Conservation (phyloP, 202 grass and related monocot species). For the Bolboschoenoplectus hybrid region DNA sequence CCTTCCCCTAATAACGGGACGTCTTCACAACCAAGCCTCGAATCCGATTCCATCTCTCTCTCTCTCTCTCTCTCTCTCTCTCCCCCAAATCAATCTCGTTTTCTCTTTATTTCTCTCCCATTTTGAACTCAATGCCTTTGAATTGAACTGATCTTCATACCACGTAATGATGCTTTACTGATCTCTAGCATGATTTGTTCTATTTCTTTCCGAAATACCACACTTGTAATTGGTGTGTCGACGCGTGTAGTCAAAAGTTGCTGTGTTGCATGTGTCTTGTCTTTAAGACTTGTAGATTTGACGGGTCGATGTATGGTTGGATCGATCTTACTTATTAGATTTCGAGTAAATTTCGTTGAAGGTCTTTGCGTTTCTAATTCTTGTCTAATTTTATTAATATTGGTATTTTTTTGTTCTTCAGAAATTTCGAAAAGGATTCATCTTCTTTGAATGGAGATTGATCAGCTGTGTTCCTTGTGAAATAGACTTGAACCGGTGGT, state of each 20-base stretch:
- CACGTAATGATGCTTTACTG: background rate
- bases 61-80: no score
- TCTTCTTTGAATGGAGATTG: slow-evolving; percentile 22
- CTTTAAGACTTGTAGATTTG: background rate
- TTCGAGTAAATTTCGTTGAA: background rate
- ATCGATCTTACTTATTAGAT: background rate
- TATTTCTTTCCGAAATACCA: background rate
- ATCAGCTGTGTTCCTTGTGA: slow-evolving; percentile 21
- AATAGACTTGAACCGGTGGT: slow-evolving; percentile 13
- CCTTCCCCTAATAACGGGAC: background rate
- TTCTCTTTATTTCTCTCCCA: background rate
- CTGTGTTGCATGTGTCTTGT: background rate
- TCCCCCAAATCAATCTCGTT: slow-evolving; percentile 22
- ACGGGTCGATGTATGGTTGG: background rate
- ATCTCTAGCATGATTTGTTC: background rate
- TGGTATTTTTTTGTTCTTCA: background rate
- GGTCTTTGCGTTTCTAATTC: background rate
- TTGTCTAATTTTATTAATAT: slow-evolving; percentile 14
- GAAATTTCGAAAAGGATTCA: slow-evolving; percentile 1
- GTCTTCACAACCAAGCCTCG: background rate
- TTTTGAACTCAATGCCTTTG: background rate
- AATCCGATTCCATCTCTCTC: background rate
- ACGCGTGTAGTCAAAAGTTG: background rate
- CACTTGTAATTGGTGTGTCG: background rate
- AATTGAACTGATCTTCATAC: background rate